Percentiles rank a stretch among this genome's conserved stretches.
These are phyloP conservation scores for Magnusiomyces magnusii DNA, from an alignment of 1,139 yeast genomes.

Conservation along the genomic window DNA sequence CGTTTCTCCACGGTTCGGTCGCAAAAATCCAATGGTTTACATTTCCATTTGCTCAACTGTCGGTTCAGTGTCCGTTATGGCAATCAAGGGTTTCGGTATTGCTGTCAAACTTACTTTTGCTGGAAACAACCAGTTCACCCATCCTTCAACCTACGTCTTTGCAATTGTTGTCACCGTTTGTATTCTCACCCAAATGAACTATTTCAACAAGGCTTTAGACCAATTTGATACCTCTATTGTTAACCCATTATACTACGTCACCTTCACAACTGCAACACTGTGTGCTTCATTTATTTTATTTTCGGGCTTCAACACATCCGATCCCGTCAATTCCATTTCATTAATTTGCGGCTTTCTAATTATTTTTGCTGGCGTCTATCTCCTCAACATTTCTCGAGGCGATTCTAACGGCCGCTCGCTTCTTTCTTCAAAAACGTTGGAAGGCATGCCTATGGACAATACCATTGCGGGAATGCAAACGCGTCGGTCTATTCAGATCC, in stretches of 20 bases:
- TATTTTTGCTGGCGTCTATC: constrained; percentile 80
- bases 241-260: constrained; percentile 83
- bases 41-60: constrained; percentile 85
- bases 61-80: constrained; percentile 87
- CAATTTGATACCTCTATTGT: constrained; percentile 91
- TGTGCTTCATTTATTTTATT: constrained; percentile 81
- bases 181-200: constrained; percentile 87
- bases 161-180: constrained; percentile 71
- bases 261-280: constrained; percentile 84
- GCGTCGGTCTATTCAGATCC: constrained; percentile 42
- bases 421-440: constrained; percentile 51
- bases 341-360: constrained; percentile 78
- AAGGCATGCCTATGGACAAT: constrained; percentile 74
- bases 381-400: constrained; percentile 67
- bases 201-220: constrained; percentile 86
- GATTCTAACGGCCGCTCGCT: constrained; percentile 41
- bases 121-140: constrained; percentile 88
- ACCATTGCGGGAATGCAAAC: constrained; percentile 81
- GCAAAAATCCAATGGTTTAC: constrained; percentile 80
- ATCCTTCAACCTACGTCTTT: constrained; percentile 76
- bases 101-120: constrained; percentile 77
- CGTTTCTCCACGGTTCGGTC: constrained; percentile 76
- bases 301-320: constrained; percentile 79
- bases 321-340: constrained; percentile 76
- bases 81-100: constrained; percentile 90